Base-by-base conservation (phyloP, 495 filamentous ascomycete genomes). In the Saxophila tyrrhenica region DNA sequence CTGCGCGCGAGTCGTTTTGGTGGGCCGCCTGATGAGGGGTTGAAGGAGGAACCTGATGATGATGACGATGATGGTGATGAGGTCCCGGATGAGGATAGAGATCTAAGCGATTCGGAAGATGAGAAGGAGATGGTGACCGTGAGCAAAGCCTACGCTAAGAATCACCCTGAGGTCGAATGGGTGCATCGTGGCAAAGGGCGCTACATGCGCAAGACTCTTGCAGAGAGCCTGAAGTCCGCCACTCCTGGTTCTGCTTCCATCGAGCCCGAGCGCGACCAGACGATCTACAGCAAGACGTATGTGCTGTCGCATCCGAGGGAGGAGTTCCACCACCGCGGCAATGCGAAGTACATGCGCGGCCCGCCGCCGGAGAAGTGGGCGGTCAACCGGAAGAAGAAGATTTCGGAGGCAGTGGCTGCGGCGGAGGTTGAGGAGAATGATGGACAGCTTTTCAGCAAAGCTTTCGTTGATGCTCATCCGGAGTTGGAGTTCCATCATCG, bases 281-380 rank as follows among this genome's bases (percentile, higher is more conserved):
- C 22, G n/a, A 54, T 58, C 29, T 62, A 41, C 55, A 19, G 16
- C 51, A 62, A 58, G 39, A 24, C 29, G 2, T 58, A 54, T 48
- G 50, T 62, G 1, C 1, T 7, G 1, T 38, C 24, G 0, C 54
- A 55, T 25, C 59, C 59, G 0, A 41, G 35, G 2, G 39, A 50
- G 20, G 25, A 57, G 9, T 62, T 62, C 48, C 59, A 62, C 23
- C 59, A 62, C 47, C 58, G 56, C 21, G 59, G 59, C 25, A 57
- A 62, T 48, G 55, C 44, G 3, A 55, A 54, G 1, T 62, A 57
- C 32, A 58, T 51, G 51, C 50, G 50, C 15, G 59, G 59, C 13
- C 24, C 41, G 3, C 47, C 35, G n/a, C 59, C 59, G 1, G 25
- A 39, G 21, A 8, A 13, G n/a, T 45, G 23, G 42, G 15, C 46